A percentile compares a stretch with the other conserved stretches of the same genome.
These are phyloP conservation scores for Pholiota microspora DNA, from an alignment of 768 basidiomycete genomes.

Conservation along the genomic window DNA sequence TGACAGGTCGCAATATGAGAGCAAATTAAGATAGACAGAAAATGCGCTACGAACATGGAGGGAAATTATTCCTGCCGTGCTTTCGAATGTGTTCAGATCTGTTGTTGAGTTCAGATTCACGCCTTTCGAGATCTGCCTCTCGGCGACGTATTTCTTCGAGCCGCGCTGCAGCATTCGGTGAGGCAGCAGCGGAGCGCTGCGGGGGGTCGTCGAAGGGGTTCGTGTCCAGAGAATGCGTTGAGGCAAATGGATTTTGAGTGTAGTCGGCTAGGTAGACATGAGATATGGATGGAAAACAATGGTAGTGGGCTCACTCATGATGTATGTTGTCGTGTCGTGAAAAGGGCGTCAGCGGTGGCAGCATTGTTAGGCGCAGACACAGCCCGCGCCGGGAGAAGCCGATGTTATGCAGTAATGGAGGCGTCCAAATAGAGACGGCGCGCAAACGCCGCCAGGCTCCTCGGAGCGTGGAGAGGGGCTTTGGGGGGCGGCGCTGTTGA, in stretches of 20 bases:
- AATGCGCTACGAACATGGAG: constrained; percentile 38
- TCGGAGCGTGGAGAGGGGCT: constrained; percentile 6
- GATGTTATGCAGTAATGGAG: constrained; percentile 16
- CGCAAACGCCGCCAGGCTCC: constrained; percentile 10
- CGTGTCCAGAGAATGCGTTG: constrained; percentile 78
- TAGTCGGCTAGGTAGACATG: constrained; percentile 29
- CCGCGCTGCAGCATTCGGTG: constrained; percentile 36
- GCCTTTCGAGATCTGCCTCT: constrained; percentile 77
- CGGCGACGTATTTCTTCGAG: constrained; percentile 70
- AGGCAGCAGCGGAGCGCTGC: constrained; percentile 31
- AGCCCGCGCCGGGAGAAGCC: constrained; percentile 20
- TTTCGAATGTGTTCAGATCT: constrained; percentile 67
- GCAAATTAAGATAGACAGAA: constrained; percentile 13
- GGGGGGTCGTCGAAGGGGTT: constrained; percentile 88
- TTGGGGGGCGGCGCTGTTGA: constrained; percentile 11
- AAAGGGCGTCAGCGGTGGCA: neutral
- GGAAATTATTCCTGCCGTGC: constrained; percentile 92
- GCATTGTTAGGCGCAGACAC: neutral
- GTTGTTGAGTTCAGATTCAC: constrained; percentile 72
- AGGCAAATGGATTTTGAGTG: constrained; percentile 80
- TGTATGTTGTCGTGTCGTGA: constrained; percentile 15
- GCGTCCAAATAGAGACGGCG: neutral
- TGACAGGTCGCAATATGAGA: constrained; percentile 29
- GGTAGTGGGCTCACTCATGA: constrained; percentile 32
- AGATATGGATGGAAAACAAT: neutral